These are phyloP conservation scores for Hirschioporus abietinus DNA, from an alignment of 768 basidiomycete species.

Conservation along the genomic window DNA sequence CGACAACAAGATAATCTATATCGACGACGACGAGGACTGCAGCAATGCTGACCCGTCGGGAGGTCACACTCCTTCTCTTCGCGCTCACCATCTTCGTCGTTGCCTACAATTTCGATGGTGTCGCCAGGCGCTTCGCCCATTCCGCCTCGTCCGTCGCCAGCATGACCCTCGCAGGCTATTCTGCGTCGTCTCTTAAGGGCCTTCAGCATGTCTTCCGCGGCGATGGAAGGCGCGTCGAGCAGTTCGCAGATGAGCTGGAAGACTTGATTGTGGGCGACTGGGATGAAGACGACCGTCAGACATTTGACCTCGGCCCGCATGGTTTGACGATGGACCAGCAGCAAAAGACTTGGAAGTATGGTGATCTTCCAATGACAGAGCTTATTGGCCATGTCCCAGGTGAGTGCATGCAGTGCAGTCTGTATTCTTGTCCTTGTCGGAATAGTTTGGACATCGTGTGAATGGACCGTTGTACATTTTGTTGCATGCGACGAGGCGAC, in stretches of 20 bases:
- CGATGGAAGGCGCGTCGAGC: constrained; percentile 44
- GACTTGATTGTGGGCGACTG: constrained; percentile 62
- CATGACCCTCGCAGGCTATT: neutral
- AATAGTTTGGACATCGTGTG: neutral
- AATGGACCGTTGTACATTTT: neutral
- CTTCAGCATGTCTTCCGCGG: constrained; percentile 34
- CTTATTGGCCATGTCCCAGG: constrained; percentile 64
- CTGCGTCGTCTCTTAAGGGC: neutral
- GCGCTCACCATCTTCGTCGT: constrained; percentile 61
- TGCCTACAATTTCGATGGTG: constrained; percentile 68
- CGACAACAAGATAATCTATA: neutral
- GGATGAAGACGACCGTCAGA: constrained; percentile 48
- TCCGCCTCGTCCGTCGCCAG: constrained; percentile 16
- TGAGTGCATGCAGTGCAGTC: constrained; percentile 23
- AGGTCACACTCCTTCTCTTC: constrained; percentile 63
- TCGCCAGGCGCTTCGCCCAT: constrained; percentile 43
- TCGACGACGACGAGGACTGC: constrained; percentile 49
- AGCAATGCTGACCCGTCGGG: constrained; percentile 66
- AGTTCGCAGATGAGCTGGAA: constrained; percentile 57
- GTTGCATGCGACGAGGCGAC: too few species aligned
- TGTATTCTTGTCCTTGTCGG: neutral
- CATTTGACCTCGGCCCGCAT: constrained; percentile 19
- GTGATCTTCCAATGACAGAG: constrained; percentile 43
- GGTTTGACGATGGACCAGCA: constrained; percentile 43
- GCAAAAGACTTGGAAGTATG: constrained; percentile 48